Evolutionary conservation across 805 yeast genomes (phyloP), one percentile per base, ranked within the genome.

Genomic region (Cyberlindnera bimundalis): DNA sequence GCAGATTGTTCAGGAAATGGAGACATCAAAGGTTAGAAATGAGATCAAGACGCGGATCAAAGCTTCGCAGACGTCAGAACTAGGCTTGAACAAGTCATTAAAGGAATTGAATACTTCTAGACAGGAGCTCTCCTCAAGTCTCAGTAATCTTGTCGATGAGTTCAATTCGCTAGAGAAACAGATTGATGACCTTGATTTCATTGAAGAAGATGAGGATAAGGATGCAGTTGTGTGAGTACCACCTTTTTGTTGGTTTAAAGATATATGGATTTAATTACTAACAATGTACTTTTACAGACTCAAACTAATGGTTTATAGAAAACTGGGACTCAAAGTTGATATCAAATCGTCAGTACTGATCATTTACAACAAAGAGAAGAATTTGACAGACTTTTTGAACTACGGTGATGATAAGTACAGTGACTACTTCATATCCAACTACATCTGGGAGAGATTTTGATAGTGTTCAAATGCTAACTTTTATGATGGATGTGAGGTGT

Each of bases 371-470:
- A 71, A 70, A 40, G 59, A 59, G n/a, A 61, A 61, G 20, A 73
- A 73, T 35, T 58, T 66, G 20, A 62, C 78, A 1, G 75, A 73
- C 50, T 65, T 75, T 8, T 60, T 83, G 38, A 71, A 76, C 20
- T 70, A 79, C 24, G 73, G 69, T 19, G 67, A 62, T 36, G 55
- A 70, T 24, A 73, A 76, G 43, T 76, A 79, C 46, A 77, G 84
- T 52, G 81, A 79, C 43, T 81, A 72, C 53, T 85, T 84, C 59
- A 73, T 84, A 23, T 74, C 87, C 12, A 85, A 86, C 54, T 82
- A 76, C 56, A 74, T 86, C 24, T 86, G 96, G 96, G 93, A 84
- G 46, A 71, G 74, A 39, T 50, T 77, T 47, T 70, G 36, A 45
- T 3, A n/a, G n/a, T n/a, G n/a, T n/a, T n/a, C n/a, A n/a, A n/a